Evolutionary conservation across 129 eudicot genomes (phyloP).

Genomic region (Apium graveolens): DNA sequence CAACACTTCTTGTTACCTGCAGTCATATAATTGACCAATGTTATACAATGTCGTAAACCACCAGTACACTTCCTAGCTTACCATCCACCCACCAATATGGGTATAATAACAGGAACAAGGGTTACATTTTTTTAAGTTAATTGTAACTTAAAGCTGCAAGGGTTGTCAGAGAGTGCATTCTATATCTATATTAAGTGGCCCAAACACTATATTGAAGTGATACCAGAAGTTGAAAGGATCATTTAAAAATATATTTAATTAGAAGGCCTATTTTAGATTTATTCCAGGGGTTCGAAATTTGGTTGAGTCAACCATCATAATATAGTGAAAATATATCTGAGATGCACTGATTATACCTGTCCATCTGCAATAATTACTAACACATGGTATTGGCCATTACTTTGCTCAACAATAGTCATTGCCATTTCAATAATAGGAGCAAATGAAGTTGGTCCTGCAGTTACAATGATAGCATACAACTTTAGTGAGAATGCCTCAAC

Average conservation of each 20-base stretch:
- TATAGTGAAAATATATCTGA: not conserved
- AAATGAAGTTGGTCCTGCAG: constrained; percentile 94
- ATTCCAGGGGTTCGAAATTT: not conserved
- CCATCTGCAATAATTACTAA: constrained; percentile 92
- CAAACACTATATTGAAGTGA: not conserved
- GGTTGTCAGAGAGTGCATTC: not conserved
- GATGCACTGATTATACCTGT: constrained; percentile 49
- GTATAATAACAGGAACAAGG: not conserved
- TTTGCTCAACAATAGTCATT: constrained; percentile 80
- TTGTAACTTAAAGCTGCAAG: not conserved
- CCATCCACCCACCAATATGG: not conserved
- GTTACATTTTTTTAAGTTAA: not conserved
- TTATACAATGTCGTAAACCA: not conserved
- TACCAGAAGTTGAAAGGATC: not conserved
- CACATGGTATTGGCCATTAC: constrained; percentile 95
- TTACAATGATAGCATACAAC: not conserved
- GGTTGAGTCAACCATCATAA: not conserved
- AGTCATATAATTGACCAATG: constrained; percentile 6
- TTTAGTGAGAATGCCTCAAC: not conserved
- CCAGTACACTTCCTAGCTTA: not conserved
- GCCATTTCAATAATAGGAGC: constrained; percentile 98
- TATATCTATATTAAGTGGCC: not conserved
- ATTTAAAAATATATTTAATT: not conserved
- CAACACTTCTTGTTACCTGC: constrained; percentile 97
- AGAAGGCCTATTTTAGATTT: not conserved